Percentiles rank a stretch among this genome's conserved stretches.
These are phyloP conservation scores for Limtongia smithiae DNA, from an alignment of 805 yeast genomes.

Conservation along the genomic window DNA sequence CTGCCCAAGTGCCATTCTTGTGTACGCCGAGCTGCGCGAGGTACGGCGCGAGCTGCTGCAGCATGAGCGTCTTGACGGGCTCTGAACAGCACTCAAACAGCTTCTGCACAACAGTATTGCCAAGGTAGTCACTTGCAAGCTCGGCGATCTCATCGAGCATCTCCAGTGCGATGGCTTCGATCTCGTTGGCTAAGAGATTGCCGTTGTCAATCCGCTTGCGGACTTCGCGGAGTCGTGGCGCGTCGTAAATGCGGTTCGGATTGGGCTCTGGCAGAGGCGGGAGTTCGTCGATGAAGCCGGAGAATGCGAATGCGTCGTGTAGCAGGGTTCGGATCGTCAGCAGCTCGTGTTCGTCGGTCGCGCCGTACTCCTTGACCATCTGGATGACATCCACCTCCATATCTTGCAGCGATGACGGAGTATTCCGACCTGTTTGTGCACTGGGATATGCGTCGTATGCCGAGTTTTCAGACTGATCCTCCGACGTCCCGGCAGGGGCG, in stretches of 20 bases:
- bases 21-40: conserved; percentile 91
- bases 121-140: conserved; percentile 85
- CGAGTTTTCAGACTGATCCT: conserved; percentile 15
- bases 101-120: conserved; percentile 93
- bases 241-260: conserved; percentile 70
- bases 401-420: conserved; percentile 31
- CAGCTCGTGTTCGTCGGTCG: conserved; percentile 32
- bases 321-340: conserved; percentile 34
- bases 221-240: conserved; percentile 82
- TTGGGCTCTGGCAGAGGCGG: conserved; percentile 71
- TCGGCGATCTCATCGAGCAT: conserved; percentile 89
- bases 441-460: conserved; percentile 25
- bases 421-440: conserved; percentile 29
- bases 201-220: conserved; percentile 68
- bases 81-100: conserved; percentile 70
- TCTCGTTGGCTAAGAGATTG: conserved; percentile 52
- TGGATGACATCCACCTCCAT: conserved; percentile 35
- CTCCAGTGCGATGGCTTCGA: conserved; percentile 76
- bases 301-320: conserved; percentile 34
- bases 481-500: neutral
- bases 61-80: conserved; percentile 72
- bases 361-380: conserved; percentile 38
- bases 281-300: conserved; percentile 35
- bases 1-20: conserved; percentile 99
- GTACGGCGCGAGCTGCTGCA: conserved; percentile 70